Conservation (phyloP, 805 yeast species). For the Yarrowia alimentaria region DNA sequence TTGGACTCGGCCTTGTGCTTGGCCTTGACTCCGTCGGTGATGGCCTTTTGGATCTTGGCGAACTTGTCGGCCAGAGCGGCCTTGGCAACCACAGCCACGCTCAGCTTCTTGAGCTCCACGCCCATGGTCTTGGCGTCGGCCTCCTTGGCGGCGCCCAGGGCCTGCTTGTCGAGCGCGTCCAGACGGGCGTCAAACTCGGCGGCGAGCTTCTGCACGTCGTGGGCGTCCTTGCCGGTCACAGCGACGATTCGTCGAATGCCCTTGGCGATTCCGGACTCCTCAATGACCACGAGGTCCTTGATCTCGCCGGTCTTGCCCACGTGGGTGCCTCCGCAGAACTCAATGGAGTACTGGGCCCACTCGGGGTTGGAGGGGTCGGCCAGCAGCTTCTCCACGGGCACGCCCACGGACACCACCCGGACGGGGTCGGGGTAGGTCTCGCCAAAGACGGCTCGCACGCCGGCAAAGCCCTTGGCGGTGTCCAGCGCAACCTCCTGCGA, state of each 20-base stretch:
- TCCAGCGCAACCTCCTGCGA: slow-evolving; percentile 78
- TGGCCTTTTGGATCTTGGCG: slow-evolving; percentile 73
- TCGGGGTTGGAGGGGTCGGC: slow-evolving; percentile 65
- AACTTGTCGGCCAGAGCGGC: slow-evolving; percentile 71
- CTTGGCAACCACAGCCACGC: slow-evolving; percentile 79
- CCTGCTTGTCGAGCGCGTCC: slow-evolving; percentile 57
- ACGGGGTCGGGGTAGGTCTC: slow-evolving; percentile 99
- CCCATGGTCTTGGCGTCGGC: slow-evolving; percentile 77
- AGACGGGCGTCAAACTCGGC: slow-evolving; percentile 63
- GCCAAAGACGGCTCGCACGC: slow-evolving; percentile 97
- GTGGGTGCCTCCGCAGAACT: slow-evolving; percentile 99
- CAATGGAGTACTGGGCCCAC: slow-evolving; percentile 80
- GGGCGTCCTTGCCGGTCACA: slow-evolving; percentile 88
- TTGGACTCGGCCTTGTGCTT: slow-evolving; percentile 86
- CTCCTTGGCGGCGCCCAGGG: slow-evolving; percentile 78
- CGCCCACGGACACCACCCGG: slow-evolving; percentile 94
- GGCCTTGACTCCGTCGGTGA: slow-evolving; percentile 83
- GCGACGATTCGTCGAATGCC: slow-evolving; percentile 98
- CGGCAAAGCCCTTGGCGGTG: slow-evolving; percentile 69
- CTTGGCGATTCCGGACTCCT: slow-evolving; percentile 97
- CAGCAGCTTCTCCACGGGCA: slow-evolving; percentile 77
- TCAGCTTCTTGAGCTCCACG: slow-evolving; percentile 75
- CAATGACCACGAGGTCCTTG: slow-evolving; percentile 82
- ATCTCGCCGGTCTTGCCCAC: slow-evolving; percentile 90
- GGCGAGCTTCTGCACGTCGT: slow-evolving; percentile 84